A percentile compares a stretch with the other conserved stretches of the same genome.
These are phyloP conservation scores for Triticum timopheevii DNA, from an alignment of 176 grass and related monocot species.

Conservation along the genomic window DNA sequence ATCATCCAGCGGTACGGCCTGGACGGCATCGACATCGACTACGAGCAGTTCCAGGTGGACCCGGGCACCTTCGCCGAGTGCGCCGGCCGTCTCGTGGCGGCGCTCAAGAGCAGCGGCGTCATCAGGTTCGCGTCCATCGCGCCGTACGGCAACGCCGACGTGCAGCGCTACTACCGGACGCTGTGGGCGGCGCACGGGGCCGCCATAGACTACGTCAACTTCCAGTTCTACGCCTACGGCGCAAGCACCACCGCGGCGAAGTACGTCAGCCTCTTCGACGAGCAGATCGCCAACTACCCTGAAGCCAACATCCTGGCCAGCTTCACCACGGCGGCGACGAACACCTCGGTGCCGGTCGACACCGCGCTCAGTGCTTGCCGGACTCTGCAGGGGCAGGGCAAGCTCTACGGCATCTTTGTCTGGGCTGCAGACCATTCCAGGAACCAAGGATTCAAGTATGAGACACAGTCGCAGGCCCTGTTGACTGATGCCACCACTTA, in stretches of 20 bases:
- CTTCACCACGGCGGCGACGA: slow-evolving; percentile 55
- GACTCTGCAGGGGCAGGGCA: slow-evolving; percentile 49
- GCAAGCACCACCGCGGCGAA: slow-evolving; percentile 43
- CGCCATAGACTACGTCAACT: slow-evolving; percentile 80
- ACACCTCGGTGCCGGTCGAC: slow-evolving; percentile 39
- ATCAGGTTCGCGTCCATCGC: slow-evolving; percentile 83
- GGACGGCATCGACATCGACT: slow-evolving; percentile 83
- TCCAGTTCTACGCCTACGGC: slow-evolving; percentile 82
- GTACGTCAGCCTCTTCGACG: slow-evolving; percentile 52
- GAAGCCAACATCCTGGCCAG: slow-evolving; percentile 70
- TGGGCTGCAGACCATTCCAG: slow-evolving; percentile 70
- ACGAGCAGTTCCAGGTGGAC: slow-evolving; percentile 62
- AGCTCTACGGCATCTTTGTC: slow-evolving; percentile 77
- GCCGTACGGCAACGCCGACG: slow-evolving; percentile 44
- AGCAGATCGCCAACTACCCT: slow-evolving; percentile 57
- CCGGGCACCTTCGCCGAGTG: slow-evolving; percentile 69
- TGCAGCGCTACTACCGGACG: slow-evolving; percentile 67
- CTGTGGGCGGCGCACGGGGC: slow-evolving; percentile 43
- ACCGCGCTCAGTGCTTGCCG: slow-evolving; percentile 52
- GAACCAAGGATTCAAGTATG: slow-evolving; percentile 62
- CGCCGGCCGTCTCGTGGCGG: slow-evolving; percentile 54
- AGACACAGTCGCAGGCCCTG: slow-evolving; percentile 53
- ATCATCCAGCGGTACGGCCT: slow-evolving; percentile 53
- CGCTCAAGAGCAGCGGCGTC: slow-evolving; percentile 48
- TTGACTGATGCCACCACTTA: slow-evolving; percentile 33